Evolutionary conservation across 2,329 filamentous ascomycete species (phyloP).

Genomic region (Cercospora zeae-maydis): DNA sequence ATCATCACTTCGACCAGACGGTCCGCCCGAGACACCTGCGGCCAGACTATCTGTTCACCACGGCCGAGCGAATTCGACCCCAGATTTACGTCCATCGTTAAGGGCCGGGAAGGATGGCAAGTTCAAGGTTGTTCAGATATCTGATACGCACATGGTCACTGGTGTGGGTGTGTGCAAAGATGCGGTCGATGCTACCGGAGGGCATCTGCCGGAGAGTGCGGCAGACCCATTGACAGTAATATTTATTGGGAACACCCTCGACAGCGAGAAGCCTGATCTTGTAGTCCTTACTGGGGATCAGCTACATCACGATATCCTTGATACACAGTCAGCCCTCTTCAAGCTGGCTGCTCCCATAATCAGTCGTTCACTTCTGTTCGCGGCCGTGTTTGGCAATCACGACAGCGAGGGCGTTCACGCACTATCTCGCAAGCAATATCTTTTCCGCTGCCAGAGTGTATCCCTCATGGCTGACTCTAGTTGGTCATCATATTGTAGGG

Average conservation of each 20-base stretch:
- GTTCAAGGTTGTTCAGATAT: constrained; percentile 1
- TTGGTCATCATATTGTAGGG: background rate
- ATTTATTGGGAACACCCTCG: background rate
- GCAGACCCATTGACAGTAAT: background rate
- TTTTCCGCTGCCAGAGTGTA: background rate
- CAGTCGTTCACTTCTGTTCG: constrained; percentile 4
- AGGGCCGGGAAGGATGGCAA: background rate
- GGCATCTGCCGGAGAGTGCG: background rate
- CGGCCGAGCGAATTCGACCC: background rate
- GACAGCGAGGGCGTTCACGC: background rate
- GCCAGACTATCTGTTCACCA: background rate
- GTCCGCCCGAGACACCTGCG: background rate
- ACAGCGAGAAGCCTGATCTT: background rate
- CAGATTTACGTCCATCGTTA: background rate
- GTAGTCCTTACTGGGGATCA: constrained; percentile 5
- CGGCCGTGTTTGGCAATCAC: constrained; percentile 3
- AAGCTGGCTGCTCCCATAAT: constrained; percentile 6
- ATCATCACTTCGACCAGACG: background rate
- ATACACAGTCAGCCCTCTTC: constrained; percentile 4
- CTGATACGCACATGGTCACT: background rate
- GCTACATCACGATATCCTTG: constrained; percentile 5
- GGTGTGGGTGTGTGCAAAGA: background rate
- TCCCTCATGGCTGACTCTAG: background rate
- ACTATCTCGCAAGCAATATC: constrained; percentile 1
- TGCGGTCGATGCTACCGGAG: background rate